Evolutionary conservation across 108 stramenopile species (phyloP).

Genomic region (Bacterosira constricta): DNA sequence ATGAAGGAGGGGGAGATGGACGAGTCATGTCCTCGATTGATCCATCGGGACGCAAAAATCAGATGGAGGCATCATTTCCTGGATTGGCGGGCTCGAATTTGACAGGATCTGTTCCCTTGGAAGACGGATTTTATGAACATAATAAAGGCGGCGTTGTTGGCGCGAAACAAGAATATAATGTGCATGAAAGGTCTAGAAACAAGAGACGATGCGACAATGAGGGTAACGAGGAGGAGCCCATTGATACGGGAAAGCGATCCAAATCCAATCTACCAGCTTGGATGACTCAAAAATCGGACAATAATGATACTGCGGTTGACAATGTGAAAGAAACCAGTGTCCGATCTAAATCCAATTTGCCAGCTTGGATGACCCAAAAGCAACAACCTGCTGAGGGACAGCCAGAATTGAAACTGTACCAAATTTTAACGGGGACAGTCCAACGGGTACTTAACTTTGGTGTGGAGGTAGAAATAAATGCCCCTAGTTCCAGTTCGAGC

Average conservation of each 20-base stretch:
- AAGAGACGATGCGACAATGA: conserved; percentile 42
- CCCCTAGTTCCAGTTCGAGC: conserved; percentile 3
- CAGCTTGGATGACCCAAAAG: conserved; percentile 86
- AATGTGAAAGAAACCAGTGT: conserved; percentile 46
- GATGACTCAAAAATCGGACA: conserved; percentile 33
- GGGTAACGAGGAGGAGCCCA: conserved; percentile 1
- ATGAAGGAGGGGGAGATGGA: conserved; percentile 8
- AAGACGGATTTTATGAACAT: conserved; percentile 86
- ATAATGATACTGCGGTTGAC: background rate
- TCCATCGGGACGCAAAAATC: conserved; percentile 40
- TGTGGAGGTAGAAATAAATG: conserved; percentile 77
- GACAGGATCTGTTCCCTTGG: conserved; percentile 67
- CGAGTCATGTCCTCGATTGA: conserved; percentile 44
- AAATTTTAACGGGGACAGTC: conserved; percentile 84
- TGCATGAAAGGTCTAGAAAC: conserved; percentile 28
- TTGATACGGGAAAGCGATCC: conserved; percentile 29
- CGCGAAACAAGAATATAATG: conserved; percentile 30
- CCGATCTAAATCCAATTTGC: conserved; percentile 75
- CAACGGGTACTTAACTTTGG: conserved; percentile 93
- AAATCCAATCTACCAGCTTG: conserved; percentile 51
- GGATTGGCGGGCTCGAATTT: conserved; percentile 87
- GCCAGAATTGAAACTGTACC: conserved; percentile 62
- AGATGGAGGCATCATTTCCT: conserved; percentile 71
- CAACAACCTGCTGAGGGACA: conserved; percentile 12
- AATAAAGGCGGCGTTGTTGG: conserved; percentile 2